Percentiles rank a stretch among this genome's conserved stretches.
These are phyloP conservation scores for Rhizophagus sp. DNA, from an alignment of 192 early-diverging fungal species.

Conservation along the genomic window DNA sequence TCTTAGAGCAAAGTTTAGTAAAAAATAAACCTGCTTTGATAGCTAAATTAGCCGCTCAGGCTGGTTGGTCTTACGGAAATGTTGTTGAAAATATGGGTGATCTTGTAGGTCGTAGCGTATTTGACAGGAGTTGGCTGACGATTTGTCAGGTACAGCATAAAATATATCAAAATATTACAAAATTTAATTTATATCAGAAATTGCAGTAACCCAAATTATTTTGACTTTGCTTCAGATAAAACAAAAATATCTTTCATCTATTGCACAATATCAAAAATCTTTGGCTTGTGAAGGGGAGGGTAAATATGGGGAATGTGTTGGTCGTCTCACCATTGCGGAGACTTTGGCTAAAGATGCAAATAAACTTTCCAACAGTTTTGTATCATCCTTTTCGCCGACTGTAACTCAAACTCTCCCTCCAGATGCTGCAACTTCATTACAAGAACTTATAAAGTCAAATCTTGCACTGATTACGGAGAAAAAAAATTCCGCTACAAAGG, in stretches of 20 bases:
- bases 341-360: conserved; percentile 82
- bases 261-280: conserved; percentile 86
- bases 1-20: conserved; percentile 79
- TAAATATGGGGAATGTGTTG: conserved; percentile 86
- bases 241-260: conserved; percentile 80
- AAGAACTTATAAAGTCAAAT: conserved; percentile 72
- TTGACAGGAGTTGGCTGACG: conserved; percentile 81
- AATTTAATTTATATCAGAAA: background rate
- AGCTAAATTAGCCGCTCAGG: conserved; percentile 86
- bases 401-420: conserved; percentile 60
- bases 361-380: conserved; percentile 73
- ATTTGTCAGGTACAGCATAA: conserved; percentile 65
- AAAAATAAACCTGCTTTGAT: conserved; percentile 89
- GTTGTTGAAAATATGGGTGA: conserved; percentile 73
- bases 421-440: conserved; percentile 68
- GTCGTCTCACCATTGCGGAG: conserved; percentile 78
- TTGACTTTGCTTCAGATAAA: conserved; percentile 65
- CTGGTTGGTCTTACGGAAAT: conserved; percentile 71
- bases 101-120: conserved; percentile 64
- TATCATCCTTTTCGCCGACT: conserved; percentile 60
- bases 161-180: background rate
- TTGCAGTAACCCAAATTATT: background rate
- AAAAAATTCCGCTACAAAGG: conserved; percentile 66
- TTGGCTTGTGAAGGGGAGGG: conserved; percentile 71
- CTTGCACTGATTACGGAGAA: conserved; percentile 70